Evolutionary conservation across 2,329 filamentous ascomycete species (phyloP), one percentile per base, ranked within the genome.

Genomic region (Fusarium scirpi): DNA sequence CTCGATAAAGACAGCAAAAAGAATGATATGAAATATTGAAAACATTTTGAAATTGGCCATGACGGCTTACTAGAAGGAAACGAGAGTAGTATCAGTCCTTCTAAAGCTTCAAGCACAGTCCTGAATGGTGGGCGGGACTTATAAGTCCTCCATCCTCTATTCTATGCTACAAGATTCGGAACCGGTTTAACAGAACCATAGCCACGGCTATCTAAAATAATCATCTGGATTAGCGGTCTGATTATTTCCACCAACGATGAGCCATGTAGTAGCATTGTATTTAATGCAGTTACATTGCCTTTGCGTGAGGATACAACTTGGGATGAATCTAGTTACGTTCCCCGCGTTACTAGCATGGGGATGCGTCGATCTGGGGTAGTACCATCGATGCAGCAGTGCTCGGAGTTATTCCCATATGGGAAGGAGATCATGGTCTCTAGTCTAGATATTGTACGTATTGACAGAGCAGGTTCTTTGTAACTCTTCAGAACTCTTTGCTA

Each of bases 231-330:
- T 8, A 22, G 25, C 27, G 47, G 51, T 32, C 13, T 20, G 20
- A 30, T 10, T 34, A 47, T 54, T 70, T 70, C 66, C 67, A 70
- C 67, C 67, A 70, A 70, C 47, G 61, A 70, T 40, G 62, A 55
- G 38, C 34, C 34, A 52, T 25, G 12, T 7, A 53, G 20, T 8
- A 27, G 12, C 20, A 24, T 12, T 49, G 9, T 38, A 29, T 34
- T 18, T 45, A 15, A 41, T 18, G 30, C 4, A 48, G 48, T 34
- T 40, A 51, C 30, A 44, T 49, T 45, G 34, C 18, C 48, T 20
- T 43, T 27, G 8, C 25, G 27, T 20, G n/a, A 38, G 18, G 34
- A 38, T n/a, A n/a, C 34, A 38, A n/a, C 34, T 38, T 38, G 34
- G 18, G 27, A 38, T 32, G 46, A 32, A 30, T 38, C 22, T 34